Percentiles rank a stretch among this genome's conserved stretches.
These are phyloP conservation scores for Mrakia gelida DNA, from an alignment of 768 basidiomycete genomes.

Conservation along the genomic window DNA sequence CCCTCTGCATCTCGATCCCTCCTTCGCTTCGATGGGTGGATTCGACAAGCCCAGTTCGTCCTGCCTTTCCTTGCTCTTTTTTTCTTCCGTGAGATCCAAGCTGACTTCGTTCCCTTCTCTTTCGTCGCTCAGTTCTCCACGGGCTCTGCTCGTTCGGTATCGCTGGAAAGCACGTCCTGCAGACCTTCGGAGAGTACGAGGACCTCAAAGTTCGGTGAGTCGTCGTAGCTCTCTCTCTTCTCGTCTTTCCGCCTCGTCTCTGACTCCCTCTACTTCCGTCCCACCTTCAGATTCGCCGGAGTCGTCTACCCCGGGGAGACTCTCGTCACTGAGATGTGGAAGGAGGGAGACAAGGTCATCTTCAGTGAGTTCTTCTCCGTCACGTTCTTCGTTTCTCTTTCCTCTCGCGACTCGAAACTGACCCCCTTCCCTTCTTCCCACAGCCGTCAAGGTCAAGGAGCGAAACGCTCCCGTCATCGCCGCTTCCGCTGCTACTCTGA, in stretches of 20 bases:
- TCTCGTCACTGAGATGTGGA: constrained; percentile 96
- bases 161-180: constrained; percentile 83
- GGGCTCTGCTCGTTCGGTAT: constrained; percentile 90
- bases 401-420: constrained; percentile 8
- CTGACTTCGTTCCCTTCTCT: not conserved
- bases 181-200: constrained; percentile 75
- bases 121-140: constrained; percentile 43
- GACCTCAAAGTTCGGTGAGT: constrained; percentile 85
- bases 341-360: constrained; percentile 81
- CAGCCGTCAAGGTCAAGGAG: constrained; percentile 87
- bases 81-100: constrained; percentile 49
- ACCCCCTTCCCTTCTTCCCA: not conserved
- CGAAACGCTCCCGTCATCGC: constrained; percentile 65
- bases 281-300: constrained; percentile 38
- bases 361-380: constrained; percentile 61
- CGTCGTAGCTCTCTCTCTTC: not conserved
- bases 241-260: not conserved
- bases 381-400: not conserved
- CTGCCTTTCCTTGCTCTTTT: not conserved
- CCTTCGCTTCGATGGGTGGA: constrained; percentile 91
- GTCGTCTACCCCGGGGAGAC: constrained; percentile 90
- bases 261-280: not conserved
- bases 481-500: constrained; percentile 71
- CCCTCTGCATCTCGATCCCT: constrained; percentile 86
- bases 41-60: constrained; percentile 72